Evolutionary conservation across 495 filamentous ascomycete genomes (phyloP).

Genomic region (Clavariopsis aquatica): DNA sequence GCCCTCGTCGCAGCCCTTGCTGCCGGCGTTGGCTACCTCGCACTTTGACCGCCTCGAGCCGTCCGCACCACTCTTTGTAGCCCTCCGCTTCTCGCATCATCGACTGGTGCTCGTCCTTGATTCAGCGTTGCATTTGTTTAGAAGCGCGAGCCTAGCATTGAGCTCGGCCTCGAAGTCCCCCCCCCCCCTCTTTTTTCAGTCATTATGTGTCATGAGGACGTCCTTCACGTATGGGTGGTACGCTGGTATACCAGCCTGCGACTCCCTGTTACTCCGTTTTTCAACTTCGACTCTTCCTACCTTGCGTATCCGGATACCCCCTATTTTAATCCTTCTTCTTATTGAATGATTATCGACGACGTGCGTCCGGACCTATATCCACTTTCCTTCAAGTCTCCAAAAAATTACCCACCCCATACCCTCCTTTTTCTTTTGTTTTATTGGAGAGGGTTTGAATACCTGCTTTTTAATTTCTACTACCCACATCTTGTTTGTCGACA

Average conservation of each 20-base stretch:
- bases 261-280: background rate
- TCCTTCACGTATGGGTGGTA: background rate
- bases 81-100: conserved; percentile 29
- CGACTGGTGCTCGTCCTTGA: conserved; percentile 27
- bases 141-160: conserved; percentile 18
- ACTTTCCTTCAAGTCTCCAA: conserved; percentile 20
- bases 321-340: conserved; percentile 6
- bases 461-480: conserved; percentile 21
- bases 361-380: conserved; percentile 6
- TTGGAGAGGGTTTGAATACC: conserved; percentile 16
- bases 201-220: conserved; percentile 3
- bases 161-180: background rate
- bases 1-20: conserved; percentile 29
- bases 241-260: background rate
- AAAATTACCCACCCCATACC: background rate
- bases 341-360: background rate
- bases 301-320: background rate
- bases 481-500: background rate
- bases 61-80: conserved; percentile 10
- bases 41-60: conserved; percentile 28
- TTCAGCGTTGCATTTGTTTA: conserved; percentile 5
- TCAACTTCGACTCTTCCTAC: conserved; percentile 1
- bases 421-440: background rate
- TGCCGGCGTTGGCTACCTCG: conserved; percentile 28
- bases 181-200: conserved; percentile 8